Evolutionary conservation across 805 yeast genomes (phyloP), one percentile per base, ranked within the genome.

Genomic region (Candida schatavii): DNA sequence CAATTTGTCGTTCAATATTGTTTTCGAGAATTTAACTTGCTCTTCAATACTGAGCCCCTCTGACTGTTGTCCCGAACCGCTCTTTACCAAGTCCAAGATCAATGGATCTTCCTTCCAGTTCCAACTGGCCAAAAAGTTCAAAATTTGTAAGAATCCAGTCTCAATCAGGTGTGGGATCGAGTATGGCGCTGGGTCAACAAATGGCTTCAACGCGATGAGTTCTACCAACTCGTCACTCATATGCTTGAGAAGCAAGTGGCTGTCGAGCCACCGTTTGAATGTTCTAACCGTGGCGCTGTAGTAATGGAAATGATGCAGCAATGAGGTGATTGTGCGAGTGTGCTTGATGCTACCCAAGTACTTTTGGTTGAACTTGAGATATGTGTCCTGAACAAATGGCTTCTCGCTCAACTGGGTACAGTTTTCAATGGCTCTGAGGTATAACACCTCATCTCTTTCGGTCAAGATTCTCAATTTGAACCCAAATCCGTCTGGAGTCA

Each of bases 81-180:
- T 61, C 46, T 77, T 81, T 11, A 83, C 80, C 50, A 88, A 65
- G 55, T 93, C 97, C 46, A 93, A 64, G 41, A 90, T 77, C 46
- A 93, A 65, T 1, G 96, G 85, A 36, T 84, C 88, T 47, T 86
- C 95, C 52, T 79, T 84, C 99, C 99, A 93, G 61, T 93, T 89
- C 99, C 99, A 93, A 33, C 64, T 65, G 20, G 95, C 75, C 35
- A 93, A 60, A 53, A 84, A 86, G 36, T 77, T 69, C 29, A 93
- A 59, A 10, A 83, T 75, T 45, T 93, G 81, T 44, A 87, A 66
- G 57, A 93, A 88, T 4, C 96, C 99, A 42, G 84, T 75, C 47
- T 81, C 83, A 6, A 84, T 80, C 42, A 91, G 81, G 21, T 83
- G 78, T 3, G 99, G 98, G 2, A 80, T 75, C 1, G 80, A 73